A percentile compares a stretch with the other conserved stretches of the same genome.
Conservation (phyloP, 345 rosid genomes). For the Boechera divaricarpa region DNA sequence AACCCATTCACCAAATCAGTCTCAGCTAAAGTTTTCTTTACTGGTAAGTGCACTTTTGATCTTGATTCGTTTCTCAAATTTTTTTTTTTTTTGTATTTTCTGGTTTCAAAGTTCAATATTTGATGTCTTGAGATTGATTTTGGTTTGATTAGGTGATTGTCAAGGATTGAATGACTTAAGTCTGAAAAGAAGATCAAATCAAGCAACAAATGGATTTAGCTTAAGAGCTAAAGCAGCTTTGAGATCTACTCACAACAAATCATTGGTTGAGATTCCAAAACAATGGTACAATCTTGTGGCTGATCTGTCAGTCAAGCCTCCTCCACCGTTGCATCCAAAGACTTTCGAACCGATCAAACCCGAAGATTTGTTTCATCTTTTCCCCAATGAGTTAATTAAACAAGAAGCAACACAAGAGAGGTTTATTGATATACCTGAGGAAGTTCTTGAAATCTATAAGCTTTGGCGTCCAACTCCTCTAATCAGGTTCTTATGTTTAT, state of each 20-base stretch:
- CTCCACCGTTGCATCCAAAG: constrained; percentile 80
- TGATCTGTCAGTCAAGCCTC: constrained; percentile 83
- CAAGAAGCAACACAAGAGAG: constrained; percentile 76
- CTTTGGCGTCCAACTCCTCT: constrained; percentile 98
- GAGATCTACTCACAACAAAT: constrained; percentile 34
- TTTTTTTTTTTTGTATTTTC: neutral
- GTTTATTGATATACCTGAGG: constrained; percentile 84
- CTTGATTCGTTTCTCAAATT: neutral
- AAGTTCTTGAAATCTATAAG: constrained; percentile 76
- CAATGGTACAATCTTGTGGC: constrained; percentile 65
- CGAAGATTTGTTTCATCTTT: constrained; percentile 77
- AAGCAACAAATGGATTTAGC: constrained; percentile 46
- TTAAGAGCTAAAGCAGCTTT: constrained; percentile 52
- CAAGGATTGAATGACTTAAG: constrained; percentile 12
- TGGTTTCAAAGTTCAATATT: neutral
- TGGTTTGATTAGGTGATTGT: constrained; percentile 36
- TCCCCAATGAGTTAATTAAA: constrained; percentile 80
- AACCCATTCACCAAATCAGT: constrained; percentile 28
- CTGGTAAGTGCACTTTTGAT: constrained; percentile 16
- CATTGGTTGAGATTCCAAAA: constrained; percentile 56
- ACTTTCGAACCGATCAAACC: constrained; percentile 76
- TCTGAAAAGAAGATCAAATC: neutral
- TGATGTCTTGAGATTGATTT: neutral
- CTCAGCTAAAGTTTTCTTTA: constrained; percentile 24
- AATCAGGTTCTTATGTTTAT: constrained; percentile 59